These are phyloP conservation scores for Euphrasia confusa DNA, from an alignment of 257 asterid species.

Conservation along the genomic window DNA sequence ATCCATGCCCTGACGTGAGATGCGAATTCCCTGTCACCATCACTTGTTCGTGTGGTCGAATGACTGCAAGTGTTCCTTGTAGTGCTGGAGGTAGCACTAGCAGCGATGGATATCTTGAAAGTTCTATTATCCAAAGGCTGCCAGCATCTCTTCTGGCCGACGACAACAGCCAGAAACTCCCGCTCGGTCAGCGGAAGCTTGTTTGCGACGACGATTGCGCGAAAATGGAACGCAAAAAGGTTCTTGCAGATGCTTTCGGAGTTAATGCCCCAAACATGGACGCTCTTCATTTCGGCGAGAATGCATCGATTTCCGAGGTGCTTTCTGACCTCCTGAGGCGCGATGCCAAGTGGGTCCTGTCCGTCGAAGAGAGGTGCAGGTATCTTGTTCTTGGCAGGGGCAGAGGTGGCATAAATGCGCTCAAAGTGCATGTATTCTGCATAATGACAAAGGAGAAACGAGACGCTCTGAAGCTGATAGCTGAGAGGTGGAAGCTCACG, in stretches of 20 bases:
- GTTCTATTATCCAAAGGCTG: conserved; percentile 65
- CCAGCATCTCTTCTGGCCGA: conserved; percentile 66
- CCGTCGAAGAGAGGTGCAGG: conserved; percentile 90
- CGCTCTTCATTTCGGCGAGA: conserved; percentile 85
- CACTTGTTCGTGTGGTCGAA: conserved; percentile 81
- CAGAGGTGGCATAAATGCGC: conserved; percentile 61
- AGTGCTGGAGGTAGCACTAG: conserved; percentile 58
- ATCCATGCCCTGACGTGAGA: conserved; percentile 74
- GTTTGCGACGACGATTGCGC: conserved; percentile 87
- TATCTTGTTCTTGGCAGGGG: conserved; percentile 75
- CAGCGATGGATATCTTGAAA: conserved; percentile 46
- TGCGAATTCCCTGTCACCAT: conserved; percentile 85
- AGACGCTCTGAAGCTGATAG: conserved; percentile 81
- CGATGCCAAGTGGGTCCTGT: conserved; percentile 85
- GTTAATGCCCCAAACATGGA: conserved; percentile 57
- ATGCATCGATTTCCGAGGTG: conserved; percentile 69
- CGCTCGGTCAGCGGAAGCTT: conserved; percentile 87
- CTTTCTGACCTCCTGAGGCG: conserved; percentile 85
- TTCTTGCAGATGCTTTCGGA: conserved; percentile 93
- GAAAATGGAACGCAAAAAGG: conserved; percentile 77
- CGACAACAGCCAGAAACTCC: conserved; percentile 55
- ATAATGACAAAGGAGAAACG: conserved; percentile 81
- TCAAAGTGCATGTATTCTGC: conserved; percentile 87
- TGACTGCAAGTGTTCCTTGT: conserved; percentile 79
- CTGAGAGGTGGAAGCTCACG: conserved; percentile 94